Percentiles rank a stretch among this genome's conserved stretches.
These are phyloP conservation scores for Ephemerocybe angulata DNA, from an alignment of 768 basidiomycete species.

Conservation along the genomic window DNA sequence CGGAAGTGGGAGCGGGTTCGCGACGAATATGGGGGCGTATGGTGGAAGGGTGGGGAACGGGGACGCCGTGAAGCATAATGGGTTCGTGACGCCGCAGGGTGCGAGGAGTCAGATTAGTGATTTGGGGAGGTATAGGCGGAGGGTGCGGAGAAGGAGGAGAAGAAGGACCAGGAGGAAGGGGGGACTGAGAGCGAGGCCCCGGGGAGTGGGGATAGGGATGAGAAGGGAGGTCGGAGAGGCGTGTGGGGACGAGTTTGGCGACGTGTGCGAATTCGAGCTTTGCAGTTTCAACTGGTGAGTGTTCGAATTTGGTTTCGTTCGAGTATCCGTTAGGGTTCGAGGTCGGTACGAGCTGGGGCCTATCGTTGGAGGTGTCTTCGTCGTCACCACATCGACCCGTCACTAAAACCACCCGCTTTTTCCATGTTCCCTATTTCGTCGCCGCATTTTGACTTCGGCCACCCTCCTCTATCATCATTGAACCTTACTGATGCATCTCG, in stretches of 20 bases:
- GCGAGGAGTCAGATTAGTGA: conserved; percentile 69
- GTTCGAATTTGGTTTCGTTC: neutral
- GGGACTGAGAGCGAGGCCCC: conserved; percentile 21
- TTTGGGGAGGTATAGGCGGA: conserved; percentile 44
- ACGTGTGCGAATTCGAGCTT: conserved; percentile 1
- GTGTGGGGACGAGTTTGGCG: neutral
- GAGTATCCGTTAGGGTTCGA: neutral
- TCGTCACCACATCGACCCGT: too few species aligned
- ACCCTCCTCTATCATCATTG: too few species aligned
- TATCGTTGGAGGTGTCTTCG: too few species aligned
- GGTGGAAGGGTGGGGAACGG: conserved; percentile 31
- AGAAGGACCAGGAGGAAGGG: conserved; percentile 20
- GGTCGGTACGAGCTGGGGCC: neutral
- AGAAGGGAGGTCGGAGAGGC: conserved; percentile 10
- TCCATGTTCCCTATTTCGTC: too few species aligned
- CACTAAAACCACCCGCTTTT: too few species aligned
- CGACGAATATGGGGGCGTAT: conserved; percentile 2
- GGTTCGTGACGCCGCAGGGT: conserved; percentile 72
- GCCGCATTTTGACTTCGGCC: too few species aligned
- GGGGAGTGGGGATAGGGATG: conserved; percentile 17
- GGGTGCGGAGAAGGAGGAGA: conserved; percentile 33
- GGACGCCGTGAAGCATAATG: conserved; percentile 36
- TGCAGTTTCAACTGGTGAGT: conserved; percentile 1
- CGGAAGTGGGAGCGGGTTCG: neutral
- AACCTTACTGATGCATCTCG: neutral